Evolutionary conservation across 306 rosid genomes (phyloP), one percentile per base, ranked within the genome.

Genomic region (Begonia masoniana): DNA sequence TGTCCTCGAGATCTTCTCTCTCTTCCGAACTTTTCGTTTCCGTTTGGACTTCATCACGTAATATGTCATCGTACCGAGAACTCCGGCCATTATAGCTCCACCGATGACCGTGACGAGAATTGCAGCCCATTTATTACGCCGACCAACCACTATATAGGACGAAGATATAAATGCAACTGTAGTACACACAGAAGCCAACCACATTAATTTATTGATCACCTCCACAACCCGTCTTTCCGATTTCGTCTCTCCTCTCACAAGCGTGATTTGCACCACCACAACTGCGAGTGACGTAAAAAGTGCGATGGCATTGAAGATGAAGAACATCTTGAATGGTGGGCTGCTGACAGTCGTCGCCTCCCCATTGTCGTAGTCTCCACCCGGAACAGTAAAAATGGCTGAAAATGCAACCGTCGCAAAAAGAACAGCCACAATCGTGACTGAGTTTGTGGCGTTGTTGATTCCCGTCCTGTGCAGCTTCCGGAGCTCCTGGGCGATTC

Each of bases 161-260:
- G 95, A 74, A 11, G 97, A 63, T 17, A 76, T 56, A 66, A 80
- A 89, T 2, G 97, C 78, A 55, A 85, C 61, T 1, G 95, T 63
- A 46, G 91, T 85, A 62, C 80, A 67, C 2, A 80, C 79, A 35
- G 94, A 76, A 61, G 97, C 97, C 59, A 89, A 60, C 95, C 95
- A 85, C 97, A 89, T 82, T 77, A 83, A 51, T 82, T 89, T 89
- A 47, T 89, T 89, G 62, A 89, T 82, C 69, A 89, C 91, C 58
- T 73, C 82, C 24, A 76, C 76, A 41, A 89, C 97, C 68, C 58
- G 72, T 51, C 85, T 82, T 69, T 85, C 97, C 0, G 91, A 14
- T 68, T 82, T 82, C 21, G 64, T 63, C 74, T 85, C 94, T 58
- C 97, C 95, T 50, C 94, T 73, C 16, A 89, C 94, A 14, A 89